Conservation (phyloP, 2,329 filamentous ascomycete genomes). For the Periconia sp. region DNA sequence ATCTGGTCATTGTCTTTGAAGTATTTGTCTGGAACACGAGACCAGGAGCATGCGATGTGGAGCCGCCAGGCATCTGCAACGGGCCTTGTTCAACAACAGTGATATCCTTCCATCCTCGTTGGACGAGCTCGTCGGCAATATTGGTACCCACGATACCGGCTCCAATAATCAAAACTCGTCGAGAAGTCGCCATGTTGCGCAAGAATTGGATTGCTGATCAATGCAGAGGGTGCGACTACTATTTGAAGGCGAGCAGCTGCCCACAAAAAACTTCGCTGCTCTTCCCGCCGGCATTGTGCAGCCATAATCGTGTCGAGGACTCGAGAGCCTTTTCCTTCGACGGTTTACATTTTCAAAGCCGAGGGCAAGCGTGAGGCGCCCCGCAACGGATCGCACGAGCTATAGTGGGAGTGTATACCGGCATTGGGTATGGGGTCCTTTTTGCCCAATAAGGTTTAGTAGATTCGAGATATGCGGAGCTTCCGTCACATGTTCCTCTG, state of each 20-base stretch:
- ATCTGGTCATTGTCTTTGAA: conserved; percentile 63
- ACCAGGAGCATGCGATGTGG: conserved; percentile 69
- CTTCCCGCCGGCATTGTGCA: conserved; percentile 2
- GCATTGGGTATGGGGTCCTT: conserved; percentile 5
- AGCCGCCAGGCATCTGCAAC: conserved; percentile 67
- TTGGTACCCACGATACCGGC: conserved; percentile 70
- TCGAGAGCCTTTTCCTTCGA: conserved; percentile 8
- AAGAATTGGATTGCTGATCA: conserved; percentile 1
- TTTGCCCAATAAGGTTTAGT: conserved; percentile 14
- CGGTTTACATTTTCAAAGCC: conserved; percentile 4
- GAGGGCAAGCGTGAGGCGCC: conserved; percentile 7
- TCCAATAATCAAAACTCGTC: conserved; percentile 55
- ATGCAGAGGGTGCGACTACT: background rate
- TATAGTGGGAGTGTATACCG: conserved; percentile 3
- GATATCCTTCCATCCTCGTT: conserved; percentile 67
- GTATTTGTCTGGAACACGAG: conserved; percentile 68
- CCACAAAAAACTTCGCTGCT: conserved; percentile 3
- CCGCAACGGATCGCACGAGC: conserved; percentile 7
- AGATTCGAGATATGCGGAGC: background rate
- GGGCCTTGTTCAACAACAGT: conserved; percentile 71
- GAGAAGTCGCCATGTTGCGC: conserved; percentile 30
- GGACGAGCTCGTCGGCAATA: conserved; percentile 67
- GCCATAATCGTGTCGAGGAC: conserved; percentile 3
- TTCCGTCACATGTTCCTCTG: background rate
- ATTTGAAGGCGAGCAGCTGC: conserved; percentile 6